Evolutionary conservation across 805 yeast genomes (phyloP), one percentile per base, ranked within the genome.

Genomic region (Cyberlindnera euphorbiiphila): DNA sequence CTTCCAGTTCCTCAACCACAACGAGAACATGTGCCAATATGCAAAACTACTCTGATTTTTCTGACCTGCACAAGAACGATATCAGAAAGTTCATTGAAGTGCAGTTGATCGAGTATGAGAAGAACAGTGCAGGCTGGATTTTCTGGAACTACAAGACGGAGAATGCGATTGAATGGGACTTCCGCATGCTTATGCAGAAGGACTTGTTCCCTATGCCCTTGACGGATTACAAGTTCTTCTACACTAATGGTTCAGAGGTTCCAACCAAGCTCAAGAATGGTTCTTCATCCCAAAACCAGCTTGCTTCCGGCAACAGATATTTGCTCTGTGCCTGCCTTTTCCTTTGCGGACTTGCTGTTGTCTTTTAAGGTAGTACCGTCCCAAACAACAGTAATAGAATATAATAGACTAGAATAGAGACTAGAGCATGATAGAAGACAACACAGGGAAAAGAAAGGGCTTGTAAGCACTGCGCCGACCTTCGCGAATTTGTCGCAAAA

Each of bases 101-200:
- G 27, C 87, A 81, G 51, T 53, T 81, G 36, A 74, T 76, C 33
- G 65, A 74, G 20, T 81, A 68, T 53, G 62, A 62, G 15, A 51
- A 55, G n/a, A 47, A 62, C 36, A 64, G 69, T 24, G 61, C 62
- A 9, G 87, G 87, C 0, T 81, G 80, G 75, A 71, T 80, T 25
- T 81, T 79, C 50, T 81, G 87, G 88, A 76, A 77, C 49, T 80
- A 70, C 63, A 80, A 78, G 54, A 79, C 85, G 0, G 88, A 81
- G 51, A 55, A 61, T 38, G 74, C 84, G 1, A 62, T 74, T 15
- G 86, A 79, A 54, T 81, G 87, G 86, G 85, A 80, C 53, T 72
- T 77, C 51, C 53, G 63, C 37, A 61, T 69, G 36, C 64, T 82
- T 48, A 68, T 74, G 8, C 57, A 67, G 14, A 52, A 65, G 23